A percentile compares a stretch with the other conserved stretches of the same genome.
These are phyloP conservation scores for Chlorella sp. DNA, from an alignment of 139 green algal genomes.

Conservation along the genomic window DNA sequence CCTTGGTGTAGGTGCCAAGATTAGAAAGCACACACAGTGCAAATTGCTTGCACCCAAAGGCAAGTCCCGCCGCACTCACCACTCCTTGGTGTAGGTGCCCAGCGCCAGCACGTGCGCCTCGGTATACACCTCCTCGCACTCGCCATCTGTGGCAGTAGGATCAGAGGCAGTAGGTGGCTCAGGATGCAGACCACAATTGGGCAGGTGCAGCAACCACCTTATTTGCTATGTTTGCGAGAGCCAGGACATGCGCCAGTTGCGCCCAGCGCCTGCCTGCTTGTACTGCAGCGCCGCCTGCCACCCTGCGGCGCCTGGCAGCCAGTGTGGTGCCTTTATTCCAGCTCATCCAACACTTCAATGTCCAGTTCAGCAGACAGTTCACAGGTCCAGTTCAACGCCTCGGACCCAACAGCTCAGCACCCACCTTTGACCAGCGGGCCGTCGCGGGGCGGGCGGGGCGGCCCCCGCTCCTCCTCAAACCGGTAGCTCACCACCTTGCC, in stretches of 20 bases:
- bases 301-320: not conserved
- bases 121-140: conserved; percentile 32
- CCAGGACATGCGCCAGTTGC: too few relatives aligned
- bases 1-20: too few relatives aligned
- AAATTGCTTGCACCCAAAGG: too few relatives aligned
- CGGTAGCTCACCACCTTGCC: conserved; percentile 4
- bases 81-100: conserved; percentile 11
- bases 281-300: too few relatives aligned
- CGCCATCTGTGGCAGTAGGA: not conserved
- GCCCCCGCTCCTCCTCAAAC: conserved; percentile 4
- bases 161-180: not conserved
- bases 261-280: too few relatives aligned
- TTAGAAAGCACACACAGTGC: too few relatives aligned
- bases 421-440: conserved; percentile 29
- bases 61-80: not conserved
- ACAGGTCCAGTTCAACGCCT: not conserved
- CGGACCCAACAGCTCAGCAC: not conserved
- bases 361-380: not conserved
- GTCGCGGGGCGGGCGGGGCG: not conserved
- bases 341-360: not conserved
- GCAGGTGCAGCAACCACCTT: too few relatives aligned
- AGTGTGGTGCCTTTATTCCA: not conserved
- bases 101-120: conserved; percentile 32
- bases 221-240: too few relatives aligned
- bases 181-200: too few relatives aligned